A percentile compares a stretch with the other conserved stretches of the same genome.
These are phyloP conservation scores for Paramecium sexaurelia DNA, from an alignment of 73 alveolate genomes.

Conservation along the genomic window DNA sequence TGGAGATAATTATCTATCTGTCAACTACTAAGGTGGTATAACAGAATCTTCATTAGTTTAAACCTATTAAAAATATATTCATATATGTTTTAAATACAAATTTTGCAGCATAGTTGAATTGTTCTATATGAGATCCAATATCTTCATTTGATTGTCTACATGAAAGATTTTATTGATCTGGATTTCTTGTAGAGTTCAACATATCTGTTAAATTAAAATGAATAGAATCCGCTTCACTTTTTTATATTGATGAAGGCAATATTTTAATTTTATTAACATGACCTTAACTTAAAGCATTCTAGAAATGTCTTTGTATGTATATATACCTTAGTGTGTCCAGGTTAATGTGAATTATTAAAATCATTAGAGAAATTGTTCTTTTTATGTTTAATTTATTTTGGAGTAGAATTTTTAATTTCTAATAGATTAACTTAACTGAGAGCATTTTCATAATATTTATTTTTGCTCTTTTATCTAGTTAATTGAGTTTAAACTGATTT, in stretches of 20 bases:
- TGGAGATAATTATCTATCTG: slow-evolving; percentile 44
- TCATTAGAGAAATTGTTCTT: slow-evolving; percentile 45
- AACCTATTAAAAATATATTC: neutral
- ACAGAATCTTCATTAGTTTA: neutral
- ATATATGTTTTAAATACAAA: neutral
- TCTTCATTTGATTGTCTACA: slow-evolving; percentile 40
- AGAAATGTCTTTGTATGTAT: neutral
- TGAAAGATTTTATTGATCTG: slow-evolving; percentile 40
- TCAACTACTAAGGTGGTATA: neutral
- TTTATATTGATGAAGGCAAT: slow-evolving; percentile 40
- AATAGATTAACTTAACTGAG: neutral
- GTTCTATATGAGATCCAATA: neutral
- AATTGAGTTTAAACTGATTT: slow-evolving; percentile 4
- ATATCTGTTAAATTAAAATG: slow-evolving; percentile 45
- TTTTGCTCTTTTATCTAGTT: slow-evolving; percentile 37
- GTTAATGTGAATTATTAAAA: neutral
- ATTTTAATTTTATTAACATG: slow-evolving; percentile 27
- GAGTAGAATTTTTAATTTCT: slow-evolving; percentile 37
- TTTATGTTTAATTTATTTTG: slow-evolving; percentile 16
- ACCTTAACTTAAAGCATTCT: slow-evolving; percentile 52
- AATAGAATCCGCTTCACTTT: slow-evolving; percentile 54
- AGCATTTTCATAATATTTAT: slow-evolving; percentile 46
- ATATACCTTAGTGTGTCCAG: slow-evolving; percentile 3
- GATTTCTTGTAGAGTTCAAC: slow-evolving; percentile 50
- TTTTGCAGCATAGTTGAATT: slow-evolving; percentile 9